Percentiles rank a stretch among this genome's conserved stretches.
Evolutionary conservation across 2,329 filamentous ascomycete species (phyloP).

Genomic region (Penicillium sp.): DNA sequence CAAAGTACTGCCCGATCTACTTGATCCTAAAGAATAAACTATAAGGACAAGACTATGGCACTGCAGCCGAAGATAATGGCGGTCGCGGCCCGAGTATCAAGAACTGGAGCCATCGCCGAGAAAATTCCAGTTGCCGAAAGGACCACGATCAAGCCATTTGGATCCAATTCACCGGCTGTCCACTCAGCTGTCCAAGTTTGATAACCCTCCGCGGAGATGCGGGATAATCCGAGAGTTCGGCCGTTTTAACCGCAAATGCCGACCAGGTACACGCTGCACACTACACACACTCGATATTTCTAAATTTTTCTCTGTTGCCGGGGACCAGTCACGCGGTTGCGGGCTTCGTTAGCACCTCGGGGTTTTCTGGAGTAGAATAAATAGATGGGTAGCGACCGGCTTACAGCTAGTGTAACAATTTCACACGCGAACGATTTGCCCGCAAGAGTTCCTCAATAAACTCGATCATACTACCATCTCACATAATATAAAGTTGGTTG

Average conservation of each 20-base stretch:
- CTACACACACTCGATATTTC: conserved; percentile 6
- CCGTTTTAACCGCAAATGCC: conserved; percentile 13
- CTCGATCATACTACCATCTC: neutral
- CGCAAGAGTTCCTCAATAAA: no score
- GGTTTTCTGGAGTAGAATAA: conserved; percentile 5
- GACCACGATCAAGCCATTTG: conserved; percentile 4
- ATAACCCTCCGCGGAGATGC: conserved; percentile 23
- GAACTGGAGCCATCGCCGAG: conserved; percentile 3
- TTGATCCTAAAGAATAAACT: no score
- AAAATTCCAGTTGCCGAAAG: conserved; percentile 10
- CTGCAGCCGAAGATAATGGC: neutral
- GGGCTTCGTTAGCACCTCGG: neutral
- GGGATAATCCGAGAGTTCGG: neutral
- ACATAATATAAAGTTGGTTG: neutral
- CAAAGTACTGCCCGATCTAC: no score
- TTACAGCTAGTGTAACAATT: neutral
- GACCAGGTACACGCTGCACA: conserved; percentile 6
- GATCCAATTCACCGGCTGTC: neutral
- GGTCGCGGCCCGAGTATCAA: neutral
- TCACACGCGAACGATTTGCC: neutral
- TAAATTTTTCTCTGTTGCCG: neutral
- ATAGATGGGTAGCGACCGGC: conserved; percentile 5
- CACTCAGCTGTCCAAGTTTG: conserved; percentile 3
- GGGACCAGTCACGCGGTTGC: neutral
- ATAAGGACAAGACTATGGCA: no score